phyloP scores from a whole-genome alignment of 2,329 filamentous ascomycete genomes.

The Botrytis byssoidea region DNA sequence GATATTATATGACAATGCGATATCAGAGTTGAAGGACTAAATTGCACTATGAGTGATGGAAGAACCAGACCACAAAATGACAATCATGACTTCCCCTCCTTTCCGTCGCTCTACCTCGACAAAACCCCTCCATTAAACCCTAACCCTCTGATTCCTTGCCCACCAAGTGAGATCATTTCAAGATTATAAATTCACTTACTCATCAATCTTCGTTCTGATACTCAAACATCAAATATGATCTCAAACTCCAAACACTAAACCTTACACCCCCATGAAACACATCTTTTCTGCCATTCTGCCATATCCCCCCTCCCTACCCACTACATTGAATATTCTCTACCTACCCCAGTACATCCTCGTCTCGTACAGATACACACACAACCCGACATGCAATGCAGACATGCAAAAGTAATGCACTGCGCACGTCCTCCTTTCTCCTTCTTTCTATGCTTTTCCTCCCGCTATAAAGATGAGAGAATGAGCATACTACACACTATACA shows the following conservation, averaged over 20 bases:
- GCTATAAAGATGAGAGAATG: not conserved
- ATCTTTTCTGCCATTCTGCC: not conserved
- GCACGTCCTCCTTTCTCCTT: not conserved
- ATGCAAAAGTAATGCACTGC: not conserved
- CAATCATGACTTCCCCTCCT: not conserved
- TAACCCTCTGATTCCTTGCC: not conserved
- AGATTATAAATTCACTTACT: not conserved
- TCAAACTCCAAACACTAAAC: not conserved
- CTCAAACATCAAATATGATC: not conserved
- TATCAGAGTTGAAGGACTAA: not conserved
- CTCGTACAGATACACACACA: not conserved
- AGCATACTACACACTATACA: not conserved
- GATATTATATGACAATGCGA: not conserved
- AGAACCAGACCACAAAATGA: not conserved
- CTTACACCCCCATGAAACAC: not conserved
- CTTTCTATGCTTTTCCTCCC: not conserved
- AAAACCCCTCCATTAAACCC: not conserved
- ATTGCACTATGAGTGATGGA: not conserved
- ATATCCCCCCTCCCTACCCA: not conserved
- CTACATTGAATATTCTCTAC: not conserved
- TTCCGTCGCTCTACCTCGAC: not conserved
- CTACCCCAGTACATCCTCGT: not conserved
- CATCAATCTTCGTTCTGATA: not conserved
- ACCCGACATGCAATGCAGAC: not conserved
- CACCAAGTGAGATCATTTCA: not conserved